Conservation (phyloP, 2,329 filamentous ascomycete genomes). For the Diplodia sapinea region DNA sequence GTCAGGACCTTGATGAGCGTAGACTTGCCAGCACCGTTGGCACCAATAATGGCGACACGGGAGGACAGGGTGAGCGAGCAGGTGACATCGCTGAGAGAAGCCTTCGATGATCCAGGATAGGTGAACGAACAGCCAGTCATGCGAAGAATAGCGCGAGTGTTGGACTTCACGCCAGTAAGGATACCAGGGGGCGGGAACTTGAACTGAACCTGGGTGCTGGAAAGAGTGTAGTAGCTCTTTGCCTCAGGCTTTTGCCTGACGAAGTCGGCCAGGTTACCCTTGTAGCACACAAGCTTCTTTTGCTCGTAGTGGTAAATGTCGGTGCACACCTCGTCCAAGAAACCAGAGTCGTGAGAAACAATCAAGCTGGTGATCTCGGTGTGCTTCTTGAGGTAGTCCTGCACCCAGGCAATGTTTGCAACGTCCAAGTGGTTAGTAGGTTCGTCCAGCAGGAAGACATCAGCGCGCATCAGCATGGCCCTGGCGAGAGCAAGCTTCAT, state of each 20-base stretch:
- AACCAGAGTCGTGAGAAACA: conserved; percentile 97
- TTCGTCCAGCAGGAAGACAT: conserved; percentile 95
- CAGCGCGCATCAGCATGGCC: conserved; percentile 96
- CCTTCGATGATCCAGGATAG: conserved; percentile 89
- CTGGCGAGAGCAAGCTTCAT: conserved; percentile 98
- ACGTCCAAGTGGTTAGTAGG: conserved; percentile 99
- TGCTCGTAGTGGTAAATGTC: conserved; percentile 99
- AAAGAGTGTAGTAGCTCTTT: conserved; percentile 97
- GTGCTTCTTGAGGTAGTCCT: conserved; percentile 94
- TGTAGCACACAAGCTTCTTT: conserved; percentile 91
- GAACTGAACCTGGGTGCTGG: conserved; percentile 87
- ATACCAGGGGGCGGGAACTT: conserved; percentile 98
- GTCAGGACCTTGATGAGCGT: conserved; percentile 98
- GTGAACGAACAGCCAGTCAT: conserved; percentile 91
- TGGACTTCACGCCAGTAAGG: conserved; percentile 90
- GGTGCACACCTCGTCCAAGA: conserved; percentile 95
- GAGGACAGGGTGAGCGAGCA: conserved; percentile 88
- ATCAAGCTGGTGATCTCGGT: conserved; percentile 96
- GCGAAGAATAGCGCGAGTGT: conserved; percentile 90
- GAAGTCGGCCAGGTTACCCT: conserved; percentile 81
- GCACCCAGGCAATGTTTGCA: conserved; percentile 92
- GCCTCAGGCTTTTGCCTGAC: conserved; percentile 90
- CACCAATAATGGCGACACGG: conserved; percentile 92
- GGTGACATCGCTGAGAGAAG: conserved; percentile 85
- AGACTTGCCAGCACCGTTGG: conserved; percentile 97